Evolutionary conservation across 345 rosid species (phyloP), one percentile per base, ranked within the genome.

Genomic region (Populus pruinosa): DNA sequence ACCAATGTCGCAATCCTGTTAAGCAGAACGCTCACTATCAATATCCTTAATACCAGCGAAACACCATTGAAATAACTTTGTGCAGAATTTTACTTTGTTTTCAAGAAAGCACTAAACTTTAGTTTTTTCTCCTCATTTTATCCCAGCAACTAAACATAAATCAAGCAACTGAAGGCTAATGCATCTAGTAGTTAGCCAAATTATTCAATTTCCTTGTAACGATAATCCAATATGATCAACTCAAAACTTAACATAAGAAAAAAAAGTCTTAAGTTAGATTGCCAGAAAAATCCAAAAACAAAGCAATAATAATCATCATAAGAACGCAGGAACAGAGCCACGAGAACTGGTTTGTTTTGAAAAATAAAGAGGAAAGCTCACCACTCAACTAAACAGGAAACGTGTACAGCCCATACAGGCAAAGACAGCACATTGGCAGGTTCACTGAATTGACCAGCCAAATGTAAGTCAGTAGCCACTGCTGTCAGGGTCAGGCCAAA

Each of bases 361-460:
- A 9, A 64, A 23, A 75, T 29, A 16, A 62, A 68, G n/a, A 12
- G 38, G 67, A 47, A 38, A 23, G 75, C 81, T 77, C 55, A 92
- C 98, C 98, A 93, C 85, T 95, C 99, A 72, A 82, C 91, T 63
- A 95, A 96, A 82, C 99, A 92, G 74, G 98, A 95, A 38, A 92
- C 93, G 62, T 95, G 97, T n/a, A 92, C 77, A 1, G 93, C 91
- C 98, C 99, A 95, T 36, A 98, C 92, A 55, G 99, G 99, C 84
- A 92, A 83, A 79, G 97, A 96, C 66, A 96, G 81, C 10, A 97
- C 98, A 75, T 93, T 90, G 82, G 93, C 85, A 5, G 99, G 98
- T 75, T 95, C 99, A 67, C 77, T 87, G 66, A 91, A 85, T 72
- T 87, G 89, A 68, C 82, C 89, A 84, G 55, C 82, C 89, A 84